These are phyloP conservation scores for Microglena sp. DNA, from an alignment of 139 green algal genomes.

Conservation along the genomic window DNA sequence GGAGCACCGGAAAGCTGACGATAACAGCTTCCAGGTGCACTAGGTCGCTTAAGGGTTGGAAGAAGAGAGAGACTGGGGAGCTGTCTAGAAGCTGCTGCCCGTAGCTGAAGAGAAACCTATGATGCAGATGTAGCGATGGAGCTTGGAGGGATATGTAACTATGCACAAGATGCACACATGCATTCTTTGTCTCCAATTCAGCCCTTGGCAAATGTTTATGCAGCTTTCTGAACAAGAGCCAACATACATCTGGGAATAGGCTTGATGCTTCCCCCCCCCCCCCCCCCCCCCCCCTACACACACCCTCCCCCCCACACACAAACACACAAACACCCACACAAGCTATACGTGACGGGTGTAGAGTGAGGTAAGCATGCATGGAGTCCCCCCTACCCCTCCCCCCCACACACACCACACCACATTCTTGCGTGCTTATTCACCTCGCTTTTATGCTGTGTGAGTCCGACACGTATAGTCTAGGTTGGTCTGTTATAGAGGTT, in stretches of 20 bases:
- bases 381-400: slow-evolving; percentile 1
- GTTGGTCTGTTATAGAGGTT: too few species aligned
- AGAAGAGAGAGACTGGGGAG: too few species aligned
- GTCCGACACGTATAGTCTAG: too few species aligned
- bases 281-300: too few species aligned
- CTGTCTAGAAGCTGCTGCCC: too few species aligned
- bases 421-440: neutral
- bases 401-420: neutral
- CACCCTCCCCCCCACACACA: neutral
- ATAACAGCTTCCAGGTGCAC: too few species aligned
- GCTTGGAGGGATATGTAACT: neutral
- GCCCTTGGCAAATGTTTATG: neutral
- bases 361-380: neutral
- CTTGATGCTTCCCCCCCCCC: neutral
- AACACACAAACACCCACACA: slow-evolving; percentile 1
- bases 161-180: neutral
- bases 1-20: too few species aligned
- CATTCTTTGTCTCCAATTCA: neutral
- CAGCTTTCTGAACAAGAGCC: neutral
- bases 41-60: too few species aligned
- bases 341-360: neutral
- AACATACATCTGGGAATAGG: neutral
- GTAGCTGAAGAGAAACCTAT: too few species aligned
- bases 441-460: too few species aligned
- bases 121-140: neutral